phyloP scores from a whole-genome alignment of 352 stramenopile species.

The Plasmopara muralis region DNA sequence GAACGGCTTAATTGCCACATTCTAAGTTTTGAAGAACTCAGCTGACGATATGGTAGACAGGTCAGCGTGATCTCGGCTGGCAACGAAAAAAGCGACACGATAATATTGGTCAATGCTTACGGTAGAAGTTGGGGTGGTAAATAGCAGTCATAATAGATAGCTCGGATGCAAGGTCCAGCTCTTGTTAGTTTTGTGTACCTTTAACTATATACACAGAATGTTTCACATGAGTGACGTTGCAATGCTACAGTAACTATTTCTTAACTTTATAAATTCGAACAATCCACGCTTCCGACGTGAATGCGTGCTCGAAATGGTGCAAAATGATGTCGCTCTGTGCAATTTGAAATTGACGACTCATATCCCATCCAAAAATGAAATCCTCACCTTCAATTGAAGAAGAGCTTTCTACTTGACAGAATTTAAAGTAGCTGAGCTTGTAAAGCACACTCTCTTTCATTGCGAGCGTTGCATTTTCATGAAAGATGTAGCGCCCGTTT shows the following conservation, averaged over 20 bases:
- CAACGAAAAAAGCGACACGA: neutral
- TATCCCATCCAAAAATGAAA: conserved; percentile 54
- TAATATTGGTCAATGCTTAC: neutral
- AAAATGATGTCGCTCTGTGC: conserved; percentile 60
- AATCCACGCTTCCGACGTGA: conserved; percentile 90
- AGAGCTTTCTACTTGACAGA: conserved; percentile 35
- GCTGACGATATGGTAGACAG: neutral
- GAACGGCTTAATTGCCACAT: too few species aligned
- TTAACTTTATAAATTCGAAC: conserved; percentile 88
- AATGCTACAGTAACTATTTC: conserved; percentile 16
- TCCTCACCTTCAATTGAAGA: conserved; percentile 15
- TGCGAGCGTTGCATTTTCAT: conserved; percentile 60
- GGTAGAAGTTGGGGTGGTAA: neutral
- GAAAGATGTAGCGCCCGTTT: conserved; percentile 62
- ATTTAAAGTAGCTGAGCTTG: conserved; percentile 88
- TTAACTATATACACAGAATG: too few species aligned
- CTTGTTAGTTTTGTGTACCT: too few species aligned
- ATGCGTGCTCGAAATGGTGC: conserved; percentile 86
- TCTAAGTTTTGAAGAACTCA: neutral
- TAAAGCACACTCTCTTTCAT: conserved; percentile 88
- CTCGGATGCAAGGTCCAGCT: too few species aligned
- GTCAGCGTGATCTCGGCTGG: too few species aligned
- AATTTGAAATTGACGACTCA: conserved; percentile 52
- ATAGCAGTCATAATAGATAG: too few species aligned
- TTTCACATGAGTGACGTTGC: too few species aligned